Evolutionary conservation across 441 rosid genomes (phyloP), one percentile per base, ranked within the genome.

Genomic region (Cnidoscolus chayamansa): DNA sequence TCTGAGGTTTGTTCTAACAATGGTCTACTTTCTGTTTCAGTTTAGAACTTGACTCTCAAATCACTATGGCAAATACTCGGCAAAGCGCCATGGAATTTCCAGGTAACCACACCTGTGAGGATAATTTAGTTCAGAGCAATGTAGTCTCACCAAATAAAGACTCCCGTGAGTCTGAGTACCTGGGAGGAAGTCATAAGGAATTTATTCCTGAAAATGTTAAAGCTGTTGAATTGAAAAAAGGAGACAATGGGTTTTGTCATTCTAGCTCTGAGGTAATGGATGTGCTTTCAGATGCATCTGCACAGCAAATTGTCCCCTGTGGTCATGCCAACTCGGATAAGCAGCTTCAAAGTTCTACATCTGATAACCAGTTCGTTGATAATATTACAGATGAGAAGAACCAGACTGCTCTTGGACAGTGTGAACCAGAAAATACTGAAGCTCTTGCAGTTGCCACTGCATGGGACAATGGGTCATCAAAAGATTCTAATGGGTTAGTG

Each of bases 1-100:
- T 20, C 43, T 72, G 67, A 48, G 45, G 62, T 59, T 68, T 80
- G 58, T 73, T 60, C 78, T 88, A 72, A 87, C 78, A 74, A 56
- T 64, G 59, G n/a, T 51, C 72, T 70, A 25, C 25, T 67, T 79
- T 65, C 63, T 75, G 56, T 81, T 87, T 78, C 97, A 95, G 98
- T 84, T 84, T 88, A 57, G 94, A 91, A 75, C 75, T 77, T 10
- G 89, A 82, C 71, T 77, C 77, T 70, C 90, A 81, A 81, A 76
- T 78, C 51, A 84, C 81, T 73, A 65, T 25, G n/a, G 73, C 72
- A 43, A 80, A 80, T 75, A 77, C 87, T 54, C 75, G 74, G 72
- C 66, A 81, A 20, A 75, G 62, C 72, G 64, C 79, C 59, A 59
- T 76, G 65, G 87, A 74, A 60, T 73, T 79, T 80, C 77, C 79